Conservation (phyloP, 495 filamentous ascomycete genomes). For the Stereocaulon alpinum region DNA sequence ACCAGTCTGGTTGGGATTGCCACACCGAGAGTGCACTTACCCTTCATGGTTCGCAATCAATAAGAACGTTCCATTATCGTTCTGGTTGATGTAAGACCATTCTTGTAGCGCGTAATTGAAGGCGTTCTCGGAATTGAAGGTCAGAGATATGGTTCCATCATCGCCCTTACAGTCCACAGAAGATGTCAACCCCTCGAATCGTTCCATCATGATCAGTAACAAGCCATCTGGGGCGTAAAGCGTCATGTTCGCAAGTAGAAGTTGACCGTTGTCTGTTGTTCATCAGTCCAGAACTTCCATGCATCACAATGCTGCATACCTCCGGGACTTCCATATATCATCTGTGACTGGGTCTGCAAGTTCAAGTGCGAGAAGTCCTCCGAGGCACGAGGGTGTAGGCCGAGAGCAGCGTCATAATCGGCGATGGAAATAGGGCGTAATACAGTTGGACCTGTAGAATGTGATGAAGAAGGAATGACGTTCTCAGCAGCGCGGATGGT, state of each 20-base stretch:
- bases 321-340: conserved; percentile 26
- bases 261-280: conserved; percentile 18
- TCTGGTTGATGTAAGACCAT: conserved; percentile 28
- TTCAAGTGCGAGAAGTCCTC: conserved; percentile 27
- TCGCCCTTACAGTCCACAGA: conserved; percentile 29
- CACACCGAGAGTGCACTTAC: neutral
- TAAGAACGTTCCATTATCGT: conserved; percentile 23
- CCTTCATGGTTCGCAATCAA: conserved; percentile 32
- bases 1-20: neutral
- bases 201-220: conserved; percentile 28
- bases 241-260: conserved; percentile 30
- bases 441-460: neutral
- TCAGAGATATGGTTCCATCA: conserved; percentile 27
- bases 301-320: conserved; percentile 1
- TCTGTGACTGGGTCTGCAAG: conserved; percentile 21
- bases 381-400: conserved; percentile 10
- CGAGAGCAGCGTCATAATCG: conserved; percentile 14
- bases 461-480: neutral
- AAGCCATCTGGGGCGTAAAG: conserved; percentile 28
- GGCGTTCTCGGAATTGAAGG: conserved; percentile 25
- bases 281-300: neutral
- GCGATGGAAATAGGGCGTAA: conserved; percentile 8
- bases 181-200: conserved; percentile 27
- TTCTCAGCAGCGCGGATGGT: neutral
- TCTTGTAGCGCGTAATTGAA: conserved; percentile 25